A percentile compares a stretch with the other conserved stretches of the same genome.
These are phyloP conservation scores for Diplodia intermedia DNA, from an alignment of 2,329 filamentous ascomycete species.

Conservation along the genomic window DNA sequence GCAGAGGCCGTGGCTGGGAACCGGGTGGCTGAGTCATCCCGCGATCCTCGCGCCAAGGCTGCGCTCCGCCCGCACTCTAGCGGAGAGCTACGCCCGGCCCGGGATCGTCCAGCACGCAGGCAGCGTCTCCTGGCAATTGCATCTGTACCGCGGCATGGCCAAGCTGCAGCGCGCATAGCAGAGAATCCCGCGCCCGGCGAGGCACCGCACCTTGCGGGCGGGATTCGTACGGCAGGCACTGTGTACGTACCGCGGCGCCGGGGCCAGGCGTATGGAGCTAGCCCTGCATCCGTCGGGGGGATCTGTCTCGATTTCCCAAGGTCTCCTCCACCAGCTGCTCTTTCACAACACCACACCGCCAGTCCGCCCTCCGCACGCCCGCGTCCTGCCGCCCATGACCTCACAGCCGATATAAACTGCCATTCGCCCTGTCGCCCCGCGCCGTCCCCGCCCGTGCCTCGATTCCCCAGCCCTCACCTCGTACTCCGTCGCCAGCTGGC, in stretches of 20 bases:
- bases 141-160: too few relatives aligned
- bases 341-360: slow-evolving; percentile 17
- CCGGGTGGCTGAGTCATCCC: slow-evolving; percentile 24
- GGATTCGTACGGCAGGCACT: background rate
- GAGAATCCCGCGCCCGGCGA: background rate
- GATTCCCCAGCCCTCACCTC: slow-evolving; percentile 15
- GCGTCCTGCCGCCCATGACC: slow-evolving; percentile 22
- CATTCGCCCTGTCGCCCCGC: slow-evolving; percentile 26
- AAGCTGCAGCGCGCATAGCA: too few relatives aligned
- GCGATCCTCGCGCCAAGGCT: slow-evolving; percentile 29
- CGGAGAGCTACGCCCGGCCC: background rate
- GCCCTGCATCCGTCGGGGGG: slow-evolving; percentile 27
- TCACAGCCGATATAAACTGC: slow-evolving; percentile 10
- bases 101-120: background rate
- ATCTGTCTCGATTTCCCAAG: slow-evolving; percentile 25
- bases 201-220: background rate
- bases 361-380: slow-evolving; percentile 14
- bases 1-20: slow-evolving; percentile 28
- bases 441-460: slow-evolving; percentile 10
- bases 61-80: background rate
- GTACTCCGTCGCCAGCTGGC: slow-evolving; percentile 9
- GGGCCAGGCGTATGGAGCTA: slow-evolving; percentile 26
- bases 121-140: background rate
- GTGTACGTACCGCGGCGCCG: slow-evolving; percentile 22
- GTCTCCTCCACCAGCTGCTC: slow-evolving; percentile 70